Conservation (phyloP, 1,284 basidiomycete species). For the Ustilago cynodontis region DNA sequence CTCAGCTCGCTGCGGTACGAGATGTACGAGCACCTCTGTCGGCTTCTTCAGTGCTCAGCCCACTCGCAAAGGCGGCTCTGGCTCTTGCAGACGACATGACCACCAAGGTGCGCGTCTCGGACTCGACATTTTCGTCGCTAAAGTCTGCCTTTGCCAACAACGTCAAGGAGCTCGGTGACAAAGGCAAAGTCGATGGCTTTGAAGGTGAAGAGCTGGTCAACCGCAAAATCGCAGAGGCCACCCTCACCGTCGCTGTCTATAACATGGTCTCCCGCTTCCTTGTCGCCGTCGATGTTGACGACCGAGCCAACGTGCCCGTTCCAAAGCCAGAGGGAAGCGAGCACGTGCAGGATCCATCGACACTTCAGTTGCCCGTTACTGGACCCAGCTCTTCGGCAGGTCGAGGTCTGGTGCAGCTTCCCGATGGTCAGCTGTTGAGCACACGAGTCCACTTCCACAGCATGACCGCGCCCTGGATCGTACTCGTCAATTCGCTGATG, state of each 20-base stretch:
- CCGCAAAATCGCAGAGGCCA: conserved; percentile 70
- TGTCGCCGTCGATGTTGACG: conserved; percentile 71
- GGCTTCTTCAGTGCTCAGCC: conserved; percentile 38
- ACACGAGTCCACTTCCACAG: conserved; percentile 61
- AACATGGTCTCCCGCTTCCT: conserved; percentile 72
- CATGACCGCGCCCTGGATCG: conserved; percentile 67
- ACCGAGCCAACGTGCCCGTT: conserved; percentile 65
- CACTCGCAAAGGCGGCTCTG: conserved; percentile 66
- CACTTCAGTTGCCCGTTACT: conserved; percentile 12
- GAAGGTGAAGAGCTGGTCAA: conserved; percentile 48
- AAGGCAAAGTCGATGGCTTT: conserved; percentile 59
- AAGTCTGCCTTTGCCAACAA: conserved; percentile 53
- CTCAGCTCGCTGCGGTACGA: conserved; percentile 70
- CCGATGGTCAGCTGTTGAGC: conserved; percentile 53
- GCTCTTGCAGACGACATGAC: conserved; percentile 71
- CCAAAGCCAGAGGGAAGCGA: conserved; percentile 64
- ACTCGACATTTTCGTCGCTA: conserved; percentile 43
- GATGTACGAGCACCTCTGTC: conserved; percentile 57
- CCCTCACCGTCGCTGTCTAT: conserved; percentile 71
- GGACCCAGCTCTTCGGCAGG: conserved; percentile 50
- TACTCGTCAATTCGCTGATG: conserved; percentile 72
- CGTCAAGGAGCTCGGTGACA: conserved; percentile 63
- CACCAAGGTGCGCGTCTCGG: conserved; percentile 40
- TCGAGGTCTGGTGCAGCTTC: conserved; percentile 52
- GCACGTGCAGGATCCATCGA: conserved; percentile 37